A percentile compares a stretch with the other conserved stretches of the same genome.
Evolutionary conservation across 805 yeast genomes (phyloP).

Genomic region (Dipodascopsis tothii): DNA sequence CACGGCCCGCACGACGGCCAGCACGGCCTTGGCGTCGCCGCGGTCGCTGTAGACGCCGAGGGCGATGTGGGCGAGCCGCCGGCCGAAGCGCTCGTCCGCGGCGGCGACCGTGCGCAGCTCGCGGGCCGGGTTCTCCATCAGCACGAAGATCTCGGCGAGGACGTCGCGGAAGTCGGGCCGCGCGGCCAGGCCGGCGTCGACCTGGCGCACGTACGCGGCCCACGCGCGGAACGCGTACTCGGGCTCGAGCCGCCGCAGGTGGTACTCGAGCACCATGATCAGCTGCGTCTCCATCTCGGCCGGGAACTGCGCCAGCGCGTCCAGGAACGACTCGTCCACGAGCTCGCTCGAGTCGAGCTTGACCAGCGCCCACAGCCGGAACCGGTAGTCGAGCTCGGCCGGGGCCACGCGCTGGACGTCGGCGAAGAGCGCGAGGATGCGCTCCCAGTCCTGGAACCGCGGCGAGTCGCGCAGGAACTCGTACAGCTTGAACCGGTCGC

Average conservation of each 20-base stretch:
- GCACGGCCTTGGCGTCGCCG: background rate
- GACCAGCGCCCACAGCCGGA: slow-evolving; percentile 15
- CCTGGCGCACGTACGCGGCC: slow-evolving; percentile 3
- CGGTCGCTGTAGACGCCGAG: background rate
- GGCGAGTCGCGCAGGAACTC: slow-evolving; percentile 12
- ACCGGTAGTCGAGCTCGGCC: slow-evolving; percentile 17
- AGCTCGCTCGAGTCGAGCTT: slow-evolving; percentile 6
- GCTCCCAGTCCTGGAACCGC: slow-evolving; percentile 15
- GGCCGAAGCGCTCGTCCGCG: slow-evolving; percentile 5
- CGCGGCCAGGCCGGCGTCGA: slow-evolving; percentile 6
- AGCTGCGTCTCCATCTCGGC: slow-evolving; percentile 7
- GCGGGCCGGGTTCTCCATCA: slow-evolving; percentile 2
- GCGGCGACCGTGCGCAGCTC: background rate
- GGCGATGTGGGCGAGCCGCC: slow-evolving; percentile 5
- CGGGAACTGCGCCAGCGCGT: slow-evolving; percentile 2
- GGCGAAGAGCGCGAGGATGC: slow-evolving; percentile 12
- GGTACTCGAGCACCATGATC: slow-evolving; percentile 9
- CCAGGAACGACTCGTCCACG: slow-evolving; percentile 5
- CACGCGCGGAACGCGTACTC: slow-evolving; percentile 3
- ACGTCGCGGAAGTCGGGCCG: background rate
- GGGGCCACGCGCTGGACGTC: slow-evolving; percentile 6
- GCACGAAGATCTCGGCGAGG: slow-evolving; percentile 3
- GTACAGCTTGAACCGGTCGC: slow-evolving; percentile 10
- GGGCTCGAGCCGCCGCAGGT: slow-evolving; percentile 4
- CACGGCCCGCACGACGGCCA: background rate